Conservation (phyloP, 2,329 filamentous ascomycete genomes). For the Akanthomyces lecanii region DNA sequence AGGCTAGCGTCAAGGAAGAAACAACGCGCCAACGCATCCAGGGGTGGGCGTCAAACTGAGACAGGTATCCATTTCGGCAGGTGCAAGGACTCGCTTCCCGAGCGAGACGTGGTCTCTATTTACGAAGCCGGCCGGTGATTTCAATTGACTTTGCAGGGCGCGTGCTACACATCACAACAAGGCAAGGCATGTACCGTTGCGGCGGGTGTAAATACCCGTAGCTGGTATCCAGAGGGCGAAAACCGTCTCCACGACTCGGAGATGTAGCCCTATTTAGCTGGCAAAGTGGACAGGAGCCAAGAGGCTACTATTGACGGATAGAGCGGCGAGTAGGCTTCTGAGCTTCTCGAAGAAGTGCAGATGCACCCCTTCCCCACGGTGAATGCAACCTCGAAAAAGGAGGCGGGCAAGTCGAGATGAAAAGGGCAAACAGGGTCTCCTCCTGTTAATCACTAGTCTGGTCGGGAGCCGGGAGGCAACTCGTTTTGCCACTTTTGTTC, state of each 20-base stretch:
- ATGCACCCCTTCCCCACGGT: not conserved
- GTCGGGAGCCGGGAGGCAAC: too few relatives aligned
- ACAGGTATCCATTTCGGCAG: not conserved
- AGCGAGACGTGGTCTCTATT: not conserved
- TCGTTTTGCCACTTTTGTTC: not conserved
- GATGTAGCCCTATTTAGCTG: not conserved
- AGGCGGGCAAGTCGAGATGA: slow-evolving; percentile 4
- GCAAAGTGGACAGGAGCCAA: not conserved
- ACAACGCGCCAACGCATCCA: not conserved
- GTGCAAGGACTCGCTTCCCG: not conserved
- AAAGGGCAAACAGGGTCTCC: not conserved
- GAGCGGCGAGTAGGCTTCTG: not conserved
- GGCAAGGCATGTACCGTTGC: not conserved
- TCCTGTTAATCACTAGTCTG: not conserved
- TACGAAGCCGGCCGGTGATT: not conserved
- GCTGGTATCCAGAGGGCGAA: not conserved
- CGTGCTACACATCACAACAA: not conserved
- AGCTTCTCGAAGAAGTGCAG: slow-evolving; percentile 4
- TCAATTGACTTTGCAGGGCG: not conserved
- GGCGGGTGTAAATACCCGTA: not conserved
- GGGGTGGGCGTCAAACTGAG: not conserved
- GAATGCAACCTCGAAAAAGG: slow-evolving; percentile 8
- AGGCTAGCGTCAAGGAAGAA: not conserved
- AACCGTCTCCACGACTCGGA: not conserved
- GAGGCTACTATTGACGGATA: not conserved